Percentiles rank a stretch among this genome's conserved stretches.
Evolutionary conservation across 2,329 filamentous ascomycete species (phyloP).

Genomic region (Pseudogymnoascus sp.): DNA sequence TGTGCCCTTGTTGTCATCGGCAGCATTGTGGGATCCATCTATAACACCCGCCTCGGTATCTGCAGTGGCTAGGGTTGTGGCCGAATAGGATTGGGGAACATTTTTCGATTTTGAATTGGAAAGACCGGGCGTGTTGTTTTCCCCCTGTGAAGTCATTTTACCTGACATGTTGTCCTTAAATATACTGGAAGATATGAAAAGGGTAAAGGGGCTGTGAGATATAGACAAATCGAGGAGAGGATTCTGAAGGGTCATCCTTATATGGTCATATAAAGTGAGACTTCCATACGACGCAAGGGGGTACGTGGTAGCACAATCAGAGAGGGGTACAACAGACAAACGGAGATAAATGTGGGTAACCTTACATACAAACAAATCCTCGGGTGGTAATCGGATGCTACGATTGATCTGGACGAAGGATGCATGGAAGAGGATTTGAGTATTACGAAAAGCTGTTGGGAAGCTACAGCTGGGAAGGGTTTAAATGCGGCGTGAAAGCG

Average conservation of each 20-base stretch:
- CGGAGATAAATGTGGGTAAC: constrained; percentile 4
- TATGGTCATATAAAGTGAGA: constrained; percentile 3
- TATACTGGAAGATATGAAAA: background rate
- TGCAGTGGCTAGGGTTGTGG: background rate
- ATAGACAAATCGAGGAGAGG: background rate
- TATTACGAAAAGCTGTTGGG: background rate
- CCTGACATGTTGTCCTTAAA: background rate
- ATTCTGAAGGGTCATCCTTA: background rate
- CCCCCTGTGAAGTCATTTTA: background rate
- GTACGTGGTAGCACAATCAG: background rate
- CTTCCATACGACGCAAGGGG: background rate
- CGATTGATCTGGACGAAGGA: background rate
- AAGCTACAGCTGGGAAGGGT: background rate
- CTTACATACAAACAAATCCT: background rate
- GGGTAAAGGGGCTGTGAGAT: background rate
- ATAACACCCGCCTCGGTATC: background rate
- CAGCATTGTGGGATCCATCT: background rate
- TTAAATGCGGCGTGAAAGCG: background rate
- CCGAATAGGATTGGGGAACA: constrained; percentile 8
- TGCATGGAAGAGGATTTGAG: background rate
- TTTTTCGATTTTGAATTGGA: constrained; percentile 1
- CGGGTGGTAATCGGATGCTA: background rate
- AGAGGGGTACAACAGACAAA: background rate
- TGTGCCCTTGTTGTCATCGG: background rate
- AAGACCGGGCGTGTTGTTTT: background rate